phyloP scores from a whole-genome alignment of 1,139 yeast species.

The Maudiozyma humilis region DNA sequence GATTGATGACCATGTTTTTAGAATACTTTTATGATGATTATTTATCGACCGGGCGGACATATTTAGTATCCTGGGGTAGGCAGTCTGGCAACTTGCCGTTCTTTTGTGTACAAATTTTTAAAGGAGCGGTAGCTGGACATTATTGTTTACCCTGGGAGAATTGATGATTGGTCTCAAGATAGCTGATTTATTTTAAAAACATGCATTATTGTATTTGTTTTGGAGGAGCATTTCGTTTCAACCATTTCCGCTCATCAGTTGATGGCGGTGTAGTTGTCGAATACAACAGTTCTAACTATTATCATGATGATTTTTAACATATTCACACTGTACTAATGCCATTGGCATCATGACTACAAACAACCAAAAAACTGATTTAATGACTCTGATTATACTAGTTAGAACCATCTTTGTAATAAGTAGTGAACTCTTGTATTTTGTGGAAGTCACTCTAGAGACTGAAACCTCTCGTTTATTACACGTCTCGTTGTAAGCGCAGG shows the following conservation, averaged over 20 bases:
- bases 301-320: slow-evolving; percentile 18
- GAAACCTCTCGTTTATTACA: no score
- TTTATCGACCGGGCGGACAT: slow-evolving; percentile 37
- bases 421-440: background rate
- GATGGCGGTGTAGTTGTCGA: background rate
- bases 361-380: slow-evolving; percentile 33
- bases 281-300: slow-evolving; percentile 2
- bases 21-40: slow-evolving; percentile 27
- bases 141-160: slow-evolving; percentile 24
- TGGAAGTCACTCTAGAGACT: no score
- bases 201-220: no score
- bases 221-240: no score
- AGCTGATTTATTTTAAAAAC: slow-evolving; percentile 25
- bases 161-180: slow-evolving; percentile 35
- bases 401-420: background rate
- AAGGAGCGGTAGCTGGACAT: slow-evolving; percentile 24
- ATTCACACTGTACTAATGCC: slow-evolving; percentile 34
- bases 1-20: background rate
- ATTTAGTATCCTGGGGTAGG: slow-evolving; percentile 27
- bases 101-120: slow-evolving; percentile 33
- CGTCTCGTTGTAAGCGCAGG: no score
- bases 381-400: slow-evolving; percentile 29
- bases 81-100: slow-evolving; percentile 20
- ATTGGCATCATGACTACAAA: slow-evolving; percentile 29
- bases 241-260: background rate